phyloP scores from a whole-genome alignment of 441 rosid genomes.

The Breynia disticha region DNA sequence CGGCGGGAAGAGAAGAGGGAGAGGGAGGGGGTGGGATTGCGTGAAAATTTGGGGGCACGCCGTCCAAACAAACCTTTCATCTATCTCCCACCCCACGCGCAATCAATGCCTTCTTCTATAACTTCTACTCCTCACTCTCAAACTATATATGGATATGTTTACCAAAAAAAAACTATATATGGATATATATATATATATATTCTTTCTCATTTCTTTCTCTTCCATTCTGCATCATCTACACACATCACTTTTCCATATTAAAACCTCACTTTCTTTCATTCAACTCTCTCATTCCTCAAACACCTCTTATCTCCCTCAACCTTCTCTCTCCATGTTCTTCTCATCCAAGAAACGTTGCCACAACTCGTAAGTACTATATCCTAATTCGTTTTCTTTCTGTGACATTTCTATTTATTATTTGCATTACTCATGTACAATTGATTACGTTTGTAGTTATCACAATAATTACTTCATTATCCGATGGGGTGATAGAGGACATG shows the following conservation, averaged over 20 bases:
- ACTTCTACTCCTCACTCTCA: not conserved
- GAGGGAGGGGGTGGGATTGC: conserved; percentile 29
- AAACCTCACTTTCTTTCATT: not conserved
- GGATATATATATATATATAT: conserved; percentile 7
- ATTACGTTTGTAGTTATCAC: no score
- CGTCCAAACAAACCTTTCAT: conserved; percentile 81
- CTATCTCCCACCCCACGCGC: conserved; percentile 82
- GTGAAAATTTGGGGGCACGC: conserved; percentile 67
- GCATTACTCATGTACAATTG: no score
- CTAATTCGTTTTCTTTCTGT: no score
- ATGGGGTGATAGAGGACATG: no score
- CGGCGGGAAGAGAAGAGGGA: conserved; percentile 19
- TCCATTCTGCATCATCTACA: conserved; percentile 12
- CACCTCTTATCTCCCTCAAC: not conserved
- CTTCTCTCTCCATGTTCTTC: not conserved
- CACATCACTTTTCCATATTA: conserved; percentile 20
- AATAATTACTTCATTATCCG: no score
- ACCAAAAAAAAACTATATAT: no score
- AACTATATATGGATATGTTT: no score
- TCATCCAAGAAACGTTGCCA: conserved; percentile 4
- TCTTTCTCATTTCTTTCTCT: conserved; percentile 6
- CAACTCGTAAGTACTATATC: not conserved
- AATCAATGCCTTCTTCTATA: conserved; percentile 34
- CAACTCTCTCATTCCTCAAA: conserved; percentile 1
- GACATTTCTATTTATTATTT: no score